A percentile compares a stretch with the other conserved stretches of the same genome.
Evolutionary conservation across 2,329 filamentous ascomycete genomes (phyloP).

Genomic region (Sclerotinia borealis): DNA sequence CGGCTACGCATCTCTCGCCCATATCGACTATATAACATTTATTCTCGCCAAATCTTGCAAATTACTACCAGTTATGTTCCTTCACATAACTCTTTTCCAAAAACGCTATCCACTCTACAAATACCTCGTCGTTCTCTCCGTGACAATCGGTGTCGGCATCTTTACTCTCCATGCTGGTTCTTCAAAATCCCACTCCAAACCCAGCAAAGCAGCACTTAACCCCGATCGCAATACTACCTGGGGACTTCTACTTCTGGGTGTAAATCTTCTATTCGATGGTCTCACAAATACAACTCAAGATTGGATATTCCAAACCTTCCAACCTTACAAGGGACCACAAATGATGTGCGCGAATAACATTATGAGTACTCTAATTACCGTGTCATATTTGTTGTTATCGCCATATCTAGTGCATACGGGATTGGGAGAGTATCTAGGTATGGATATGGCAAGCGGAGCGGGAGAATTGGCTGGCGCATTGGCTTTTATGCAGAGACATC

Average conservation of each 20-base stretch:
- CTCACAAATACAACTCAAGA: conserved; percentile 96
- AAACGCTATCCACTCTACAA: conserved; percentile 91
- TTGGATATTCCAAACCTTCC: conserved; percentile 78
- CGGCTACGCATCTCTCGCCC: conserved; percentile 83
- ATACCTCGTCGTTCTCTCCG: conserved; percentile 85
- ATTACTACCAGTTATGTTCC: conserved; percentile 94
- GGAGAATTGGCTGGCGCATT: conserved; percentile 76
- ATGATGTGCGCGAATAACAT: conserved; percentile 99
- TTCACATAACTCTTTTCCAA: conserved; percentile 88
- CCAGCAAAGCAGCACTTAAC: conserved; percentile 35
- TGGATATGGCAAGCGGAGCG: conserved; percentile 52
- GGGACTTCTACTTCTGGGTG: conserved; percentile 74
- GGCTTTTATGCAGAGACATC: conserved; percentile 73
- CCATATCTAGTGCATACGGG: conserved; percentile 71
- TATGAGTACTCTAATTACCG: conserved; percentile 73
- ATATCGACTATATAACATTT: conserved; percentile 98
- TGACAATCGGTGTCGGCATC: conserved; percentile 86
- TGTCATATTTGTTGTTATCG: conserved; percentile 66
- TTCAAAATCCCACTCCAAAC: conserved; percentile 49
- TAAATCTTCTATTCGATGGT: conserved; percentile 93
- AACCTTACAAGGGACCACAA: conserved; percentile 81
- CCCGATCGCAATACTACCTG: conserved; percentile 60
- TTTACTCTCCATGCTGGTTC: conserved; percentile 83
- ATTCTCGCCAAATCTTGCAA: conserved; percentile 98
- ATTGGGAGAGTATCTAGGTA: conserved; percentile 58